phyloP scores from a whole-genome alignment of 345 rosid genomes.

The Lepidium aucheri region DNA sequence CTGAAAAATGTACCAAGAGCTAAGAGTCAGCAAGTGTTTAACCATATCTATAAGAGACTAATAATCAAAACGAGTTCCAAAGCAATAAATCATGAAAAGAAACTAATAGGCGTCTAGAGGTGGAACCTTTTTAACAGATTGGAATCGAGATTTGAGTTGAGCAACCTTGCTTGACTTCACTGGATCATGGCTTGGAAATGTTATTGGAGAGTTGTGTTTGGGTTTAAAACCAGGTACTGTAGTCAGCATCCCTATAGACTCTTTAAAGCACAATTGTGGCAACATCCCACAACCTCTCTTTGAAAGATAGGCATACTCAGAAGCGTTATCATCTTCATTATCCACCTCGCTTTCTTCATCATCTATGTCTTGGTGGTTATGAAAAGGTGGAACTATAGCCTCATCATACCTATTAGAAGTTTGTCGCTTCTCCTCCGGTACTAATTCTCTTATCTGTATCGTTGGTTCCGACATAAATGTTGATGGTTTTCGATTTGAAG shows the following conservation, averaged over 20 bases:
- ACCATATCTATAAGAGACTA: neutral
- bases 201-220: slow-evolving; percentile 29
- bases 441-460: slow-evolving; percentile 28
- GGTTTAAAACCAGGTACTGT: slow-evolving; percentile 54
- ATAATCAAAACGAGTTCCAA: neutral
- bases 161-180: slow-evolving; percentile 40
- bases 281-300: slow-evolving; percentile 70
- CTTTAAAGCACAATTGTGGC: slow-evolving; percentile 62
- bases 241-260: slow-evolving; percentile 45
- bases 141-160: slow-evolving; percentile 34
- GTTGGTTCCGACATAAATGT: slow-evolving; percentile 38
- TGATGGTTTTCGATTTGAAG: slow-evolving; percentile 44
- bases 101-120: neutral
- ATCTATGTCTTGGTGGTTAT: slow-evolving; percentile 28
- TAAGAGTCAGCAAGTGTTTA: neutral
- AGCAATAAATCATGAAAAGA: neutral
- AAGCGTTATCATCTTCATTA: slow-evolving; percentile 33
- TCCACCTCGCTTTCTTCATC: slow-evolving; percentile 46
- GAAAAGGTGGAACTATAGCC: slow-evolving; percentile 19
- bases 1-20: slow-evolving; percentile 33
- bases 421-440: slow-evolving; percentile 24
- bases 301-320: slow-evolving; percentile 32
- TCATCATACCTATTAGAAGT: slow-evolving; percentile 15
- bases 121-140: slow-evolving; percentile 43
- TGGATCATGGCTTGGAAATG: slow-evolving; percentile 25